These are phyloP conservation scores for Exidia glandulosa DNA, from an alignment of 768 basidiomycete genomes.

Conservation along the genomic window DNA sequence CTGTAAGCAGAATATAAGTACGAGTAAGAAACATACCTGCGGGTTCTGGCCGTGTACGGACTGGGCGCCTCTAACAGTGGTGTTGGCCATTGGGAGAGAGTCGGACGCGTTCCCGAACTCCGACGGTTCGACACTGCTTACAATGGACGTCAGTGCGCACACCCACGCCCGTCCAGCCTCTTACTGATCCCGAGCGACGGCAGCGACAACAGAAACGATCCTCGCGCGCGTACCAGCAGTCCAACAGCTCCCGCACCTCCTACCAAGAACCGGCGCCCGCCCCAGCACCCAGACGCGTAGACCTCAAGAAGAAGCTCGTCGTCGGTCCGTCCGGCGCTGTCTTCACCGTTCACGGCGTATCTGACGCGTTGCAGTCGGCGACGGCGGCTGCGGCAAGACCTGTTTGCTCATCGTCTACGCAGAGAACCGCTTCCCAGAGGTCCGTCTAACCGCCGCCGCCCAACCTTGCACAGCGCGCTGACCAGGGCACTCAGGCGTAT, in stretches of 20 bases:
- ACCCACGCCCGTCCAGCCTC: neutral
- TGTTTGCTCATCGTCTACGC: slow-evolving; percentile 95
- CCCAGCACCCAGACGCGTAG: slow-evolving; percentile 36
- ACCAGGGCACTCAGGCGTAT: slow-evolving; percentile 48
- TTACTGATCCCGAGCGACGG: neutral
- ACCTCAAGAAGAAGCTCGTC: slow-evolving; percentile 77
- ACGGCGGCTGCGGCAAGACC: slow-evolving; percentile 87
- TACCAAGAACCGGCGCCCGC: slow-evolving; percentile 1
- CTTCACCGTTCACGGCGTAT: neutral
- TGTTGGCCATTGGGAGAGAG: slow-evolving; percentile 65
- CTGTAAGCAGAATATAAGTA: slow-evolving; percentile 9
- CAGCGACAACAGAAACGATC: neutral
- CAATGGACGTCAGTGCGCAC: neutral
- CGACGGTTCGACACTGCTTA: neutral
- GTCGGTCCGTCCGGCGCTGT: slow-evolving; percentile 26
- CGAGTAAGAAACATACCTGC: slow-evolving; percentile 45
- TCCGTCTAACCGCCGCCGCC: slow-evolving; percentile 29
- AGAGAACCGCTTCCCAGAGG: slow-evolving; percentile 93
- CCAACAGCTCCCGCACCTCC: neutral
- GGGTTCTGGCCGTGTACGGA: slow-evolving; percentile 97
- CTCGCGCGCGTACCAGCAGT: neutral
- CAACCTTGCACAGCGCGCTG: neutral
- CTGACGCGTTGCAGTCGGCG: slow-evolving; percentile 40
- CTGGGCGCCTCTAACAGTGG: slow-evolving; percentile 74
- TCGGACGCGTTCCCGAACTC: neutral